Evolutionary conservation across 208 protist species (phyloP).

Genomic region (Phytomonas sp.): DNA sequence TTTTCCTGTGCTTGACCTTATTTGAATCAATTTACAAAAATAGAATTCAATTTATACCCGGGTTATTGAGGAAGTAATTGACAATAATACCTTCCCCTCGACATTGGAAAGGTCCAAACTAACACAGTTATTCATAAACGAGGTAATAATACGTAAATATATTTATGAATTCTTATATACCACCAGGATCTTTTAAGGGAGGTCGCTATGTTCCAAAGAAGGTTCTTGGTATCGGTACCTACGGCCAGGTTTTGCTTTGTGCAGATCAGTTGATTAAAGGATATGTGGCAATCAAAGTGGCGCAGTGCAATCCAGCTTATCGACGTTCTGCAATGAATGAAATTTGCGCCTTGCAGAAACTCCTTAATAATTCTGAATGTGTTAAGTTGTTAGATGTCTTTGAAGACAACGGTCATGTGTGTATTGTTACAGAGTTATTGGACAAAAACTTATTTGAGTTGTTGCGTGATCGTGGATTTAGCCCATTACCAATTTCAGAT

Average conservation of each 20-base stretch:
- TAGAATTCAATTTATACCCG: background rate
- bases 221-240: conserved; percentile 86
- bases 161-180: conserved; percentile 40
- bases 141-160: background rate
- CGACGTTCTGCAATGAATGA: conserved; percentile 76
- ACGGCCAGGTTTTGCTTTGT: conserved; percentile 86
- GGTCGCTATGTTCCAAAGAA: conserved; percentile 59
- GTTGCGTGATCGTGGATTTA: conserved; percentile 34
- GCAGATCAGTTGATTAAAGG: conserved; percentile 68
- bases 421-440: conserved; percentile 79
- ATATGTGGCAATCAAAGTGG: conserved; percentile 81
- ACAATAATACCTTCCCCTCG: background rate
- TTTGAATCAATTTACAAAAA: conserved; percentile 6
- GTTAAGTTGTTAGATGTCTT: conserved; percentile 65
- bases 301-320: conserved; percentile 72
- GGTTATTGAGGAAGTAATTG: background rate
- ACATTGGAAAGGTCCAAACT: conserved; percentile 7
- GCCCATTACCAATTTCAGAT: conserved; percentile 42
- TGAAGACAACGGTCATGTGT: conserved; percentile 69
- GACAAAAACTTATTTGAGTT: conserved; percentile 69
- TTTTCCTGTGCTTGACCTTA: conserved; percentile 6
- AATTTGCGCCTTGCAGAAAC: conserved; percentile 44
- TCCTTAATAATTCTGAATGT: conserved; percentile 33
- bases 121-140: background rate
- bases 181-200: conserved; percentile 32